These are phyloP conservation scores for Dipodascopsis uninucleata DNA, from an alignment of 805 yeast genomes.

Conservation along the genomic window DNA sequence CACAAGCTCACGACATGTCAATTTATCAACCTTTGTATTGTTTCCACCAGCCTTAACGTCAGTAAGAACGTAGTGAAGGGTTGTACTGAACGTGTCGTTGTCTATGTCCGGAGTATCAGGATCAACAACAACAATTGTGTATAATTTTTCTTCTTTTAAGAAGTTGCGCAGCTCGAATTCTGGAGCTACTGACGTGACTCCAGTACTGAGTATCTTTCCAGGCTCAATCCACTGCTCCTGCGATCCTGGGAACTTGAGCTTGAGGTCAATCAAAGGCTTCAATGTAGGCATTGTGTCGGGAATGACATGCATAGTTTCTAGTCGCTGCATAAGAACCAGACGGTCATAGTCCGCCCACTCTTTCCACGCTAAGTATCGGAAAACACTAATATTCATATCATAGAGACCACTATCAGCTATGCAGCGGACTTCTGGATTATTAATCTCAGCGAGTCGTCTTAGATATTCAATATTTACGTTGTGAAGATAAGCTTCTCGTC, in stretches of 20 bases:
- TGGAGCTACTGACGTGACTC: slow-evolving; percentile 74
- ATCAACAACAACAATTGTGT: slow-evolving; percentile 77
- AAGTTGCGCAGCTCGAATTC: slow-evolving; percentile 70
- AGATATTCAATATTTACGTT: slow-evolving; percentile 32
- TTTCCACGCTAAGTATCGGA: slow-evolving; percentile 60
- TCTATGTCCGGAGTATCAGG: slow-evolving; percentile 84
- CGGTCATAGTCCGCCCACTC: slow-evolving; percentile 70
- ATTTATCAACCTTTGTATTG: slow-evolving; percentile 37
- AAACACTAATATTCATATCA: slow-evolving; percentile 76
- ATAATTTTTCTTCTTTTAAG: slow-evolving; percentile 52
- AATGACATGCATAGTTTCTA: slow-evolving; percentile 77
- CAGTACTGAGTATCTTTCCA: slow-evolving; percentile 69
- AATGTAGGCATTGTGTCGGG: slow-evolving; percentile 94
- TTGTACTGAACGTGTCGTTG: slow-evolving; percentile 64
- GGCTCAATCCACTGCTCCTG: slow-evolving; percentile 65
- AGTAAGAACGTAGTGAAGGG: slow-evolving; percentile 42
- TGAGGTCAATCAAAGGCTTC: slow-evolving; percentile 72
- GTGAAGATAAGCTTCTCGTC: slow-evolving; percentile 7
- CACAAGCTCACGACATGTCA: slow-evolving; percentile 45
- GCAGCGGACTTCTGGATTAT: slow-evolving; percentile 81
- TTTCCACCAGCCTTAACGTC: slow-evolving; percentile 16
- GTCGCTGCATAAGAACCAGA: slow-evolving; percentile 85
- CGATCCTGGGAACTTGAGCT: slow-evolving; percentile 69
- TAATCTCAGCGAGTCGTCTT: slow-evolving; percentile 58
- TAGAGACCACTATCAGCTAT: slow-evolving; percentile 51